Evolutionary conservation across 2,329 filamentous ascomycete species (phyloP).

Genomic region (Diaporthe australafricana): DNA sequence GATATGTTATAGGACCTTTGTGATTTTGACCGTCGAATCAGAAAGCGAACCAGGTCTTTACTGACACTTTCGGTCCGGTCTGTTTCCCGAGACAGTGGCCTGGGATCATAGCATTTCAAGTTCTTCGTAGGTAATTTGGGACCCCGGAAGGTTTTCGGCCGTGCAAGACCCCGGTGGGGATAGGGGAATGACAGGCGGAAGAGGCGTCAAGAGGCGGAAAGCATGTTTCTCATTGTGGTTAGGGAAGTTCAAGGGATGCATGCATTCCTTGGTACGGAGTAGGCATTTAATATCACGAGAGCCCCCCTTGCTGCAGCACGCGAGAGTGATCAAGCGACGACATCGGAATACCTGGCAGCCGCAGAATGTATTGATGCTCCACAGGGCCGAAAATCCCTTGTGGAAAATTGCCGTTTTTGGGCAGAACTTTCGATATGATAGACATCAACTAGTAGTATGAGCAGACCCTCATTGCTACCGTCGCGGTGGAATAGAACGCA

Average conservation of each 20-base stretch:
- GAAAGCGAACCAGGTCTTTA: neutral
- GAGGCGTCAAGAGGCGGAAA: constrained; percentile 3
- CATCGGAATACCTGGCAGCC: neutral
- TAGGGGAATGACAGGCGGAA: neutral
- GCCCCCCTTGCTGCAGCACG: constrained; percentile 6
- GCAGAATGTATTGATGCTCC: neutral
- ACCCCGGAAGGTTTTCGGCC: neutral
- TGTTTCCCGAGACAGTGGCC: neutral
- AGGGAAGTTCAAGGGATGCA: neutral
- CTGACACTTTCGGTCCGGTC: neutral
- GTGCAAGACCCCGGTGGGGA: neutral
- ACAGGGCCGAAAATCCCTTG: neutral
- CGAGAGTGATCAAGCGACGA: neutral
- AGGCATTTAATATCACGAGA: neutral
- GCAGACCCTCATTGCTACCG: neutral
- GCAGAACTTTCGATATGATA: neutral
- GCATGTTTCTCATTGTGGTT: neutral
- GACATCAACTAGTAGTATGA: neutral
- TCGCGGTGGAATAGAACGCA: neutral
- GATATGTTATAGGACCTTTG: too few species aligned
- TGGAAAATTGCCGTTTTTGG: neutral
- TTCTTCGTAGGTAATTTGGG: neutral
- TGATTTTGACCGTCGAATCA: neutral
- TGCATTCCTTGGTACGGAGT: neutral
- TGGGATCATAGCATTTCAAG: neutral